Conservation (phyloP, 1,284 basidiomycete genomes). For the Trametes polyzona region DNA sequence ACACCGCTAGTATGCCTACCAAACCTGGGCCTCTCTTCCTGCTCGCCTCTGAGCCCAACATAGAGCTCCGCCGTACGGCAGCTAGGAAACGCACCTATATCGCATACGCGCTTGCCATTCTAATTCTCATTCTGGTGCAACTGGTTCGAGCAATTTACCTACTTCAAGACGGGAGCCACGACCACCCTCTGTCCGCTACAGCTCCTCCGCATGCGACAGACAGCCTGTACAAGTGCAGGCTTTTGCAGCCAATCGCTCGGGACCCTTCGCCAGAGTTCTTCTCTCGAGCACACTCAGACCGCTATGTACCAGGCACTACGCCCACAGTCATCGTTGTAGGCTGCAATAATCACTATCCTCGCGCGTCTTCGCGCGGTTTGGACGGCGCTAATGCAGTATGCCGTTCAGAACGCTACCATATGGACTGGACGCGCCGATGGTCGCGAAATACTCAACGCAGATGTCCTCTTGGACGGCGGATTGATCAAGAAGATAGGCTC, state of each 20-base stretch:
- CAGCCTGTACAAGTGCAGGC: not conserved
- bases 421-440: conserved; percentile 68
- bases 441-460: conserved; percentile 52
- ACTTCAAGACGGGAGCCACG: not conserved
- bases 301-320: conserved; percentile 50
- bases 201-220: not conserved
- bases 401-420: conserved; percentile 66
- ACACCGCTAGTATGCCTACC: no score
- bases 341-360: no score
- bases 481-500: conserved; percentile 56
- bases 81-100: no score
- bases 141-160: not conserved
- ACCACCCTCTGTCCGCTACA: not conserved
- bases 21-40: no score
- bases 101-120: no score
- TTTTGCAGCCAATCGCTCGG: not conserved
- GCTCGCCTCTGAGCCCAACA: no score
- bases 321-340: conserved; percentile 38
- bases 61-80: no score
- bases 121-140: no score
- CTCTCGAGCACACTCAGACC: conserved; percentile 49
- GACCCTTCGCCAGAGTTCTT: not conserved
- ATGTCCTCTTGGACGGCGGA: conserved; percentile 59
- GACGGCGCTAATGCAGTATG: no score
- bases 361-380: no score